phyloP scores from a whole-genome alignment of 2,329 filamentous ascomycete species.

The Onygenales sp. region DNA sequence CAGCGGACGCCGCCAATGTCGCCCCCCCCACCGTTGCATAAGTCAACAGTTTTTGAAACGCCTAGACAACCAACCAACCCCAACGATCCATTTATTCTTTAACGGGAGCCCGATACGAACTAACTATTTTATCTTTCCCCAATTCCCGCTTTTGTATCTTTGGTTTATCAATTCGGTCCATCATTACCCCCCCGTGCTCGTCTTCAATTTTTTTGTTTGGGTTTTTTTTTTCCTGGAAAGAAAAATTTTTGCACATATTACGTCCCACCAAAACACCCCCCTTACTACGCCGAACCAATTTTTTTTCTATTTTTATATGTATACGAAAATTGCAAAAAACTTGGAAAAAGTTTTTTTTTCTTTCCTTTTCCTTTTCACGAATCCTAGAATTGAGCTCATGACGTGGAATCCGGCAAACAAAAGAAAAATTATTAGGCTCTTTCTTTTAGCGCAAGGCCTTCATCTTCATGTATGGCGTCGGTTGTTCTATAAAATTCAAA shows the following conservation, averaged over 20 bases:
- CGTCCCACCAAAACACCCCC: constrained; percentile 17
- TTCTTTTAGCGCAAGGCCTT: constrained; percentile 19
- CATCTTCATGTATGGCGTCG: constrained; percentile 35
- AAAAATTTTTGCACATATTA: constrained; percentile 29
- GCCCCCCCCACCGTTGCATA: constrained; percentile 36
- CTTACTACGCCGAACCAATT: constrained; percentile 14
- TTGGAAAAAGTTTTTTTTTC: constrained; percentile 16
- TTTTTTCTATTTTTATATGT: constrained; percentile 29
- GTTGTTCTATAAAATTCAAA: constrained; percentile 24
- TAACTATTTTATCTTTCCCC: background rate
- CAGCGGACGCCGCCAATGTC: constrained; percentile 29
- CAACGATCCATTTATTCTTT: background rate
- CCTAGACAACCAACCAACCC: background rate
- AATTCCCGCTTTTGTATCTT: constrained; percentile 5
- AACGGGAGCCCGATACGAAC: background rate
- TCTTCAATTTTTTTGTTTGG: background rate
- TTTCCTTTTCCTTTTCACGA: constrained; percentile 17
- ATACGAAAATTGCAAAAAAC: constrained; percentile 13
- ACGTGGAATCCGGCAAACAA: constrained; percentile 16
- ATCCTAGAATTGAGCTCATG: constrained; percentile 26
- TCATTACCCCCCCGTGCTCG: constrained; percentile 5
- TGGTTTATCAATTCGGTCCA: constrained; percentile 15
- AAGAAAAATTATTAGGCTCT: background rate
- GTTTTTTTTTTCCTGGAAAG: constrained; percentile 12
- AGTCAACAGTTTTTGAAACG: constrained; percentile 3